Conservation (phyloP, 106 monocot species). For the Allium fistulosum region DNA sequence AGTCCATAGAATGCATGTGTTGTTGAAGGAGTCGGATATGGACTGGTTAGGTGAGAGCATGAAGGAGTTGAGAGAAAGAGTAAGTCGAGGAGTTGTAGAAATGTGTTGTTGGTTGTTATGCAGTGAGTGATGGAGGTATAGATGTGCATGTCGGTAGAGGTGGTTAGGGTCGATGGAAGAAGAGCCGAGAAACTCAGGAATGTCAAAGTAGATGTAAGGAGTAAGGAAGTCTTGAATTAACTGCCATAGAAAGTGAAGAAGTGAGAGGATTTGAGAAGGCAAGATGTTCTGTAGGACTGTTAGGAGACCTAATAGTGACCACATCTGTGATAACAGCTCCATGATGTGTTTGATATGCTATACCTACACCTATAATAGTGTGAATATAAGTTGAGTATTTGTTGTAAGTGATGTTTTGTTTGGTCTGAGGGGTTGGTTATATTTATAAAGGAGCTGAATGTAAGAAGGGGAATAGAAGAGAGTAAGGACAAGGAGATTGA, state of each 20-base stretch:
- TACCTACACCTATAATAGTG: background rate
- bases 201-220: conserved; percentile 89
- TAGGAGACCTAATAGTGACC: conserved; percentile 67
- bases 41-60: conserved; percentile 74
- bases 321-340: conserved; percentile 82
- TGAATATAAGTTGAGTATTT: background rate
- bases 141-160: conserved; percentile 72
- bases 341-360: conserved; percentile 13
- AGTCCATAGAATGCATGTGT: conserved; percentile 55
- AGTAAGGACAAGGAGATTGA: no score
- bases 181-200: conserved; percentile 75
- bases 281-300: conserved; percentile 87
- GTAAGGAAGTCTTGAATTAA: conserved; percentile 74
- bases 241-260: conserved; percentile 82
- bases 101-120: conserved; percentile 12
- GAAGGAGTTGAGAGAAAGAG: conserved; percentile 18
- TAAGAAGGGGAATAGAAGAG: no score
- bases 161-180: conserved; percentile 70
- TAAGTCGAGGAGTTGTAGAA: conserved; percentile 17
- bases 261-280: conserved; percentile 67
- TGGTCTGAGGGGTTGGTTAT: background rate
- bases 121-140: conserved; percentile 69
- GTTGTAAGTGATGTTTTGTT: background rate
- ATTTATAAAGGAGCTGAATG: background rate
- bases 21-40: conserved; percentile 39